Evolutionary conservation across 2,329 filamentous ascomycete genomes (phyloP).

Genomic region (Fusarium sp.): DNA sequence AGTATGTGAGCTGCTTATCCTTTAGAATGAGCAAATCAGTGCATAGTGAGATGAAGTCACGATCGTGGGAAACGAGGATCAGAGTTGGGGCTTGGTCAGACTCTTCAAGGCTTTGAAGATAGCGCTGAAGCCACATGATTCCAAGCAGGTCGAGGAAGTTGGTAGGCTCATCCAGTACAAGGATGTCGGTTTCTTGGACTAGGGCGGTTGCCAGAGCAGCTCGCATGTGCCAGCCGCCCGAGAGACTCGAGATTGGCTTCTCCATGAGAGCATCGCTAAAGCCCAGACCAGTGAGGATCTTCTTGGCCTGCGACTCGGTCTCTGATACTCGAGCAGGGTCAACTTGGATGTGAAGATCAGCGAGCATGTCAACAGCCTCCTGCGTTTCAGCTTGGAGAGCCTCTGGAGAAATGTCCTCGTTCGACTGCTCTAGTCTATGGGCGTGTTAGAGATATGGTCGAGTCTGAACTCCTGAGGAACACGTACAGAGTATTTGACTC

Average conservation of each 20-base stretch:
- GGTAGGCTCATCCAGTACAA: constrained; percentile 88
- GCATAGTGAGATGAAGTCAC: constrained; percentile 81
- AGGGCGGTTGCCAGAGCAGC: constrained; percentile 74
- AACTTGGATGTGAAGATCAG: constrained; percentile 75
- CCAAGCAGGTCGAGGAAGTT: constrained; percentile 87
- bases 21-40: constrained; percentile 83
- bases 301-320: constrained; percentile 74
- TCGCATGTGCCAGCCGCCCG: constrained; percentile 83
- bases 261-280: constrained; percentile 74
- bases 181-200: constrained; percentile 79
- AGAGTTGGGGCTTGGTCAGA: constrained; percentile 71
- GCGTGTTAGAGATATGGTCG: neutral
- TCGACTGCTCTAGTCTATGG: constrained; percentile 61
- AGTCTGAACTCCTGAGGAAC: no score
- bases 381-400: constrained; percentile 74
- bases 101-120: constrained; percentile 71
- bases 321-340: constrained; percentile 74
- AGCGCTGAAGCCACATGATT: constrained; percentile 86
- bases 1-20: constrained; percentile 78
- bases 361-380: constrained; percentile 76
- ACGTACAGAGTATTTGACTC: constrained; percentile 65
- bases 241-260: constrained; percentile 73
- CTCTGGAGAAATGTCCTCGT: constrained; percentile 67
- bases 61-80: constrained; percentile 85
- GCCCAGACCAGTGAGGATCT: constrained; percentile 76